Base-by-base conservation (phyloP, 192 early-diverging fungal genomes). In the Mortierella claussenii region DNA sequence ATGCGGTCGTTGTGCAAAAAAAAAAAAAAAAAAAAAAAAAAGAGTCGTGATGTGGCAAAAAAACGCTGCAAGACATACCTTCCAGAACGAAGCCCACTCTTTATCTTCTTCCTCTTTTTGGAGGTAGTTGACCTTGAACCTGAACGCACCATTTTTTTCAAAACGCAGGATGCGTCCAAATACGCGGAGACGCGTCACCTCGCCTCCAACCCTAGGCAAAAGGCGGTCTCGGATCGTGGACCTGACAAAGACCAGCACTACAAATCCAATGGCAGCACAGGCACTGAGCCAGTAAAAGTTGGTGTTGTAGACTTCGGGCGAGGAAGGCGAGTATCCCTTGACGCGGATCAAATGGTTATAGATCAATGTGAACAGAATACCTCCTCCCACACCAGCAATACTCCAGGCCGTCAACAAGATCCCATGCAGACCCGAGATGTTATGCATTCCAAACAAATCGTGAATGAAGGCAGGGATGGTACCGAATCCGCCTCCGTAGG, bases 401-500 rank as follows among this genome's bases (percentile, higher is more conserved):
- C 89, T 87, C 92, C 92, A 93, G 23, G 89, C 90, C 2, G 89
- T 91, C 43, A 93, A 79, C 26, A 92, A 82, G 51, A 93, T 83
- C 28, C 92, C 92, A 79, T 93, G 90, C 46, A 89, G 85, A 48
- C 88, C 87, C 34, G 89, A 89, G 31, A 88, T 88, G 75, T 93
- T 93, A 80, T 87, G 87, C 69, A 84, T 82, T 2, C 89, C 89
- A 68, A 90, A 93, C 81, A 90, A 85, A 60, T 93, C 92, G 34
- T 90, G 79, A 1, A 93, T 80, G 59, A 90, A 91, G 2, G 90
- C 89, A 0, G 90, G 92, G 40, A 93, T 89, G 73, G 90, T 86
- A 27, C 90, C 92, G 48, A 92, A 91, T 2, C 92, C 92, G 18
- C 86, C 89, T 37, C 92, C 92, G 48, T 92, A 93, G 78, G 85